Percentiles rank a stretch among this genome's conserved stretches.
Conservation (phyloP, 2,329 filamentous ascomycete species). For the Diaporthe destruens region DNA sequence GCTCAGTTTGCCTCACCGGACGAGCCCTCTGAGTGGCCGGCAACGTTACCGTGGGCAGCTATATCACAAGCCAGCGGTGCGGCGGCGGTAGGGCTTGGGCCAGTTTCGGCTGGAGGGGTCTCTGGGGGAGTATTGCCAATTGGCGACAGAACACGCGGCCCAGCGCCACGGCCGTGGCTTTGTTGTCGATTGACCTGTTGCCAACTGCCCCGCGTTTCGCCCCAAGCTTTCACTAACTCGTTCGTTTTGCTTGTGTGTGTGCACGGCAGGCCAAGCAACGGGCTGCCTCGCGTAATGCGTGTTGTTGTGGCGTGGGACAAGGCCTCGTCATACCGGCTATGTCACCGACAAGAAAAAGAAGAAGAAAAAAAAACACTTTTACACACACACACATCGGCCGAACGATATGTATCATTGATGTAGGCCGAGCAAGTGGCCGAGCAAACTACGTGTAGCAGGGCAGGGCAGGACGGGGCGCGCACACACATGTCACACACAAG, state of each 20-base stretch:
- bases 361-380: too few species aligned
- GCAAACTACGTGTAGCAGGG: too few species aligned
- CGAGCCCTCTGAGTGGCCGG: constrained; percentile 21
- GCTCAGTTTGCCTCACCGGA: constrained; percentile 11
- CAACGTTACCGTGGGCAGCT: constrained; percentile 30
- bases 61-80: constrained; percentile 26
- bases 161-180: constrained; percentile 14
- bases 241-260: background rate
- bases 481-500: background rate
- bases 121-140: too few species aligned
- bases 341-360: constrained; percentile 20
- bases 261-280: constrained; percentile 1
- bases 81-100: background rate
- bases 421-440: background rate
- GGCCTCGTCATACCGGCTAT: background rate
- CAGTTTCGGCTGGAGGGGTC: background rate
- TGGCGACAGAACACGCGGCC: constrained; percentile 26
- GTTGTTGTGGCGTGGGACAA: background rate
- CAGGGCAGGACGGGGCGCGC: background rate
- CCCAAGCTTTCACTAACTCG: too few species aligned
- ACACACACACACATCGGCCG: background rate
- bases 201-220: background rate
- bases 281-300: constrained; percentile 7
- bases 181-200: too few species aligned
- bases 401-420: background rate